A percentile compares a stretch with the other conserved stretches of the same genome.
phyloP scores from a whole-genome alignment of 768 basidiomycete species.

The Lentinus brumalis region DNA sequence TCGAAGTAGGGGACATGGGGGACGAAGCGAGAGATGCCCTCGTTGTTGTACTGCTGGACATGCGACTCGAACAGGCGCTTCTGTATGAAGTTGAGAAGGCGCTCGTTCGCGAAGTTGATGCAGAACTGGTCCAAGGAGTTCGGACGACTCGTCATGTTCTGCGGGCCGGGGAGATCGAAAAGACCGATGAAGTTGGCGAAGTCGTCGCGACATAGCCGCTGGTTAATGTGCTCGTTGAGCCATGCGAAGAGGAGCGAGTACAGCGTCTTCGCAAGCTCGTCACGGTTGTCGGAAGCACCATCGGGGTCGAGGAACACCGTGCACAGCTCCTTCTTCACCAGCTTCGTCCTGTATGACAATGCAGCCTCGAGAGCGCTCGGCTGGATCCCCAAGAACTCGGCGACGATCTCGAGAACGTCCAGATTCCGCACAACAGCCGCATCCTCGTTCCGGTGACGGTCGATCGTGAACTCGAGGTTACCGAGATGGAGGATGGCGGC shows the following conservation, averaged over 20 bases:
- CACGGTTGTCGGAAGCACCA: slow-evolving; percentile 88
- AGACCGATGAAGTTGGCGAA: slow-evolving; percentile 91
- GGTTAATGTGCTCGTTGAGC: slow-evolving; percentile 96
- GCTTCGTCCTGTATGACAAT: slow-evolving; percentile 88
- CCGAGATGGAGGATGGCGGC: slow-evolving; percentile 97
- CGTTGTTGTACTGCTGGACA: slow-evolving; percentile 79
- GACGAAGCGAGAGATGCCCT: slow-evolving; percentile 73
- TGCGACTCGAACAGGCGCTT: slow-evolving; percentile 79
- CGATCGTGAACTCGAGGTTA: slow-evolving; percentile 89
- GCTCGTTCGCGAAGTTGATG: slow-evolving; percentile 95
- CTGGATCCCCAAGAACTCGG: slow-evolving; percentile 89
- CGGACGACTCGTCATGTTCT: slow-evolving; percentile 83
- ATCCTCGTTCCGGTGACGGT: slow-evolving; percentile 83
- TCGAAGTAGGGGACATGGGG: slow-evolving; percentile 83
- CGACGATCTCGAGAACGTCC: slow-evolving; percentile 79
- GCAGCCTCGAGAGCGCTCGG: slow-evolving; percentile 72
- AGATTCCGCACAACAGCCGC: slow-evolving; percentile 89
- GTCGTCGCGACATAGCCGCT: slow-evolving; percentile 91
- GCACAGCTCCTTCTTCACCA: slow-evolving; percentile 96
- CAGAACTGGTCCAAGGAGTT: slow-evolving; percentile 97
- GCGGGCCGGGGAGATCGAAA: slow-evolving; percentile 91
- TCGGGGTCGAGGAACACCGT: slow-evolving; percentile 96
- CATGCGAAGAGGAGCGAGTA: slow-evolving; percentile 95
- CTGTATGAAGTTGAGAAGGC: slow-evolving; percentile 82
- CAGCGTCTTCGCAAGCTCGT: slow-evolving; percentile 90